Conservation (phyloP, 179 eudicot species). For the Carnegiea gigantea region DNA sequence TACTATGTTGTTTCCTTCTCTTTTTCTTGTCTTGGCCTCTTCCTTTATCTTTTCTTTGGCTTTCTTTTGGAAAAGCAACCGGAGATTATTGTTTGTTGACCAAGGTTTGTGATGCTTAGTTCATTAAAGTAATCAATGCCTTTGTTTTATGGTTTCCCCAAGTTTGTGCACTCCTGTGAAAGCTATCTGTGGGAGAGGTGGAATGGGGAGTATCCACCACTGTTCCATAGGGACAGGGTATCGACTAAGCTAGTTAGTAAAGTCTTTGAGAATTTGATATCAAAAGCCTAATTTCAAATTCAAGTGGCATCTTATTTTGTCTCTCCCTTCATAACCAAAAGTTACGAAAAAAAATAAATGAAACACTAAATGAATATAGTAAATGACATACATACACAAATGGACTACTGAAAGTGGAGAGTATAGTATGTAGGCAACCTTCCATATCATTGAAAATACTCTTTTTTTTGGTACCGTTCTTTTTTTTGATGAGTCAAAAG, state of each 20-base stretch:
- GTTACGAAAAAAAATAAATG: not conserved
- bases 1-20: constrained; percentile 8
- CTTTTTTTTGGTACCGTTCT: not conserved
- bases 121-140: constrained; percentile 50
- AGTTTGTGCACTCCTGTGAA: constrained; percentile 21
- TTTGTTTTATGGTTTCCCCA: constrained; percentile 30
- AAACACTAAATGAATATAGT: not conserved
- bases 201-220: not conserved
- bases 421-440: constrained; percentile 19
- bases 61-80: constrained; percentile 38
- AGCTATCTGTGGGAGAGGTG: constrained; percentile 5
- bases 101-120: constrained; percentile 47
- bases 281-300: not conserved
- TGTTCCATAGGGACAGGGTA: too few species aligned
- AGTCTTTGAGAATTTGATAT: not conserved
- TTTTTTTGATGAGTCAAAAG: not conserved
- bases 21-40: constrained; percentile 21
- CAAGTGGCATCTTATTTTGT: not conserved
- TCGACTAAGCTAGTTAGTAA: not conserved
- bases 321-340: not conserved
- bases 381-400: not conserved
- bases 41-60: constrained; percentile 27
- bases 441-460: not conserved
- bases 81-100: constrained; percentile 48
- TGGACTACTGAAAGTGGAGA: constrained; percentile 16